A percentile compares a stretch with the other conserved stretches of the same genome.
Evolutionary conservation across 768 basidiomycete genomes (phyloP).

Genomic region (Lyophyllum decastes): DNA sequence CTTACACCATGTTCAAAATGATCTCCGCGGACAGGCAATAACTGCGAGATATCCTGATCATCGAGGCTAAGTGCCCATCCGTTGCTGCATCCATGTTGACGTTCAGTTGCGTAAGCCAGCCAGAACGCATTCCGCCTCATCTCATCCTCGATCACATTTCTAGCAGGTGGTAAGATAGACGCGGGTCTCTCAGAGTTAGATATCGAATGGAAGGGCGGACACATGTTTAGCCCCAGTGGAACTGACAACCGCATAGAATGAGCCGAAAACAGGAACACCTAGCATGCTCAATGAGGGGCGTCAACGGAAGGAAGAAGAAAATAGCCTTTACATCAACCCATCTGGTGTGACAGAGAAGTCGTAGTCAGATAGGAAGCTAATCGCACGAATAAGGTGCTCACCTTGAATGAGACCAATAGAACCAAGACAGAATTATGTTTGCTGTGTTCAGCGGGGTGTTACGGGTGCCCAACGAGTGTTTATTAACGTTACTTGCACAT

Average conservation of each 20-base stretch:
- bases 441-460: constrained; percentile 37
- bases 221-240: constrained; percentile 71
- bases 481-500: constrained; percentile 13
- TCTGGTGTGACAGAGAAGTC: constrained; percentile 38
- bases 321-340: constrained; percentile 64
- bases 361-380: constrained; percentile 6
- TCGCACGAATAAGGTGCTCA: constrained; percentile 25
- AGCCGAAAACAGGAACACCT: constrained; percentile 65
- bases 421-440: constrained; percentile 65
- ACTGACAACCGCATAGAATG: constrained; percentile 58
- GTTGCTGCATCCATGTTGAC: constrained; percentile 66
- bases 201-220: constrained; percentile 66
- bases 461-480: neutral
- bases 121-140: constrained; percentile 74
- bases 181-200: constrained; percentile 55
- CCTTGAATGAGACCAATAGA: constrained; percentile 76
- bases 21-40: constrained; percentile 63
- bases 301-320: neutral
- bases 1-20: constrained; percentile 65
- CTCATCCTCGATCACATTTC: constrained; percentile 68
- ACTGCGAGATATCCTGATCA: constrained; percentile 72
- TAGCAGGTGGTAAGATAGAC: constrained; percentile 62
- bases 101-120: constrained; percentile 69
- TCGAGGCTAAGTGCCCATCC: constrained; percentile 74
- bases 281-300: constrained; percentile 7